Base-by-base conservation (phyloP, 2,329 filamentous ascomycete genomes). In the Ascocoryne sarcoides region DNA sequence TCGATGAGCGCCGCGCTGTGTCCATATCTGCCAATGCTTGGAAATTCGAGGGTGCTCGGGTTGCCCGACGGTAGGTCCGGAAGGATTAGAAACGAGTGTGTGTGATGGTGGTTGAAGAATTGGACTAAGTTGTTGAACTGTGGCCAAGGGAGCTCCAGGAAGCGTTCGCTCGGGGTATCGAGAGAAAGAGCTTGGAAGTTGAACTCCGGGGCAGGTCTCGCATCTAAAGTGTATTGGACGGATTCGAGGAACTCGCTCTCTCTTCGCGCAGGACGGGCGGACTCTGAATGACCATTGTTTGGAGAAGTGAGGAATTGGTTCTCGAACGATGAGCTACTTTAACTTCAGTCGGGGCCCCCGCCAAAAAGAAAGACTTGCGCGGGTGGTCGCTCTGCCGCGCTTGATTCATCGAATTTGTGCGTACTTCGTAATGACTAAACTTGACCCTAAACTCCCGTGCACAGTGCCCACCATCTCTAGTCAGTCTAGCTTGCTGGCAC, bases 1-100 rank as follows among this genome's bases (percentile, higher is more conserved):
- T 92, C 59, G 89, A 95, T 62, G 90, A 85, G 67, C 90, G 83
- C 62, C 84, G 85, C 60, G 83, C 75, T 54, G 67, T 67, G 59
- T 69, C 73, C 70, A 74, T 66, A 12, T 58, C 62, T 63, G 42
- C 47, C 32, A 38, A 45, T 35, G 17, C 20, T 18, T 20, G 20
- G 20, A 3, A 12, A 26, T 12, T 26, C 23, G 23, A 26, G 23
- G 12, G 23, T 26, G 12, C 7, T 26, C 23, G 12, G 23, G 12
- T 7, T 26, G 12, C 7, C 12, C 23, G 23, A 7, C 12, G 23
- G 23, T 26, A 12, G 23, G 23, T 26, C 7, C 12, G 23, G 12
- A 26, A 26, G 23, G 12, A 7, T 26, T 12, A 12, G 23, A 12
- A 12, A 26, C 12, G 23, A 34, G 16, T 28, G 30, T 32, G 36